phyloP scores from a whole-genome alignment of 2,329 filamentous ascomycete species.

The Botrytis squamosa region DNA sequence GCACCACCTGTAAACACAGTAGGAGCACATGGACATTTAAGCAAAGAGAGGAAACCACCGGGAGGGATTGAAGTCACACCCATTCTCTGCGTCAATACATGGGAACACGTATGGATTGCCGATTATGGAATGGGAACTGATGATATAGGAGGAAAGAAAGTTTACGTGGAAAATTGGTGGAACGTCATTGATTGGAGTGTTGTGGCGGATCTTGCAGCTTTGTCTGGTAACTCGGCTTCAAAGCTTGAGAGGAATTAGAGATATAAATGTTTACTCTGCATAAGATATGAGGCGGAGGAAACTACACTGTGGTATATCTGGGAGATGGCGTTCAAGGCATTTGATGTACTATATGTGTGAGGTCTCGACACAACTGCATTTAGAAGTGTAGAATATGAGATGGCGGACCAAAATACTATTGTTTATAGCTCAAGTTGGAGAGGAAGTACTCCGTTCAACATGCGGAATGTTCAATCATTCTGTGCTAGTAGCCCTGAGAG shows the following conservation, averaged over 20 bases:
- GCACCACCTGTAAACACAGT: constrained; percentile 37
- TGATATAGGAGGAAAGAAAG: constrained; percentile 69
- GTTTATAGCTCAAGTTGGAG: constrained; percentile 11
- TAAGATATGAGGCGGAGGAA: constrained; percentile 4
- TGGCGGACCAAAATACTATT: constrained; percentile 10
- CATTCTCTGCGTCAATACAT: constrained; percentile 88
- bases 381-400: constrained; percentile 14
- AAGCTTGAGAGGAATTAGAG: constrained; percentile 5
- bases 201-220: constrained; percentile 49
- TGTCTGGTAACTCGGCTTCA: background rate
- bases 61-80: constrained; percentile 70
- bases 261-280: background rate
- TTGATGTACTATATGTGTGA: constrained; percentile 21
- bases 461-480: background rate
- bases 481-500: background rate
- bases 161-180: constrained; percentile 84
- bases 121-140: constrained; percentile 65
- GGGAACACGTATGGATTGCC: constrained; percentile 89
- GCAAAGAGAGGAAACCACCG: constrained; percentile 47
- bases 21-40: constrained; percentile 37
- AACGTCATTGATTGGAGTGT: constrained; percentile 78
- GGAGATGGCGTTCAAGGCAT: constrained; percentile 24
- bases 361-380: constrained; percentile 17
- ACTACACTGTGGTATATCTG: constrained; percentile 21
- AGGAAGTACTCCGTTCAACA: background rate